Base-by-base conservation (phyloP, 495 filamentous ascomycete genomes). In the Cercophora sp. region DNA sequence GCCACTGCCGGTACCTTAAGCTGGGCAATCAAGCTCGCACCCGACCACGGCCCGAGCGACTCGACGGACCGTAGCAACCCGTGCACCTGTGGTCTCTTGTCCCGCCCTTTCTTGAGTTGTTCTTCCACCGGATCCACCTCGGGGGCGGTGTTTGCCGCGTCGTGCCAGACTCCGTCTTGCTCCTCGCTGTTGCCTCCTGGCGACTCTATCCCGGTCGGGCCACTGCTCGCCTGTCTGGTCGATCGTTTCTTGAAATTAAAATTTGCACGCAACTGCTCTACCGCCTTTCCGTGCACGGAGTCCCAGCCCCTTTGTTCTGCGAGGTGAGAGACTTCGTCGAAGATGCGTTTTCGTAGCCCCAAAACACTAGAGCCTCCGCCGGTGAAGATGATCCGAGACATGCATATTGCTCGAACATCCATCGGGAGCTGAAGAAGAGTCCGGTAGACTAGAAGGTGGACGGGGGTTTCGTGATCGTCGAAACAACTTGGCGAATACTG, bases 351-450 rank as follows among this genome's bases (percentile, higher is more conserved):
- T 59, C 89, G 91, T 1, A 98, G 70, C 4, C 93, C 93, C 1
- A 88, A 79, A 10, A 97, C 84, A 19, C 81, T 79, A 31, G 90
- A 82, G 40, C 86, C 85, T 5, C 91, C 91, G 29, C 93, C 93
- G 0, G 86, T 85, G 61, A 97, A 84, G 4, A 96, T 77, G 46
- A 98, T 89, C 44, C 92, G 86, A 5, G 90, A 82, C 88, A 96
- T 93, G 67, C 90, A 96, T 8, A 85, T 70, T 0, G 84, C 83
- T 19, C 93, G 84, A 18, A 88, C 81, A 70, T 98, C 93, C 2
- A 91, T 71, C 0, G 91, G 87, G 1, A 95, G 75, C 8, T 80
- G 68, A 2, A 92, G 74, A 3, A 98, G 79, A n/a, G 79, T 73
- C 25, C 79, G 78, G 69, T 95, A 95, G 1, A 91, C 76, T 8